A percentile compares a stretch with the other conserved stretches of the same genome.
These are phyloP conservation scores for Murraya paniculata DNA, from an alignment of 345 rosid species.

Conservation along the genomic window DNA sequence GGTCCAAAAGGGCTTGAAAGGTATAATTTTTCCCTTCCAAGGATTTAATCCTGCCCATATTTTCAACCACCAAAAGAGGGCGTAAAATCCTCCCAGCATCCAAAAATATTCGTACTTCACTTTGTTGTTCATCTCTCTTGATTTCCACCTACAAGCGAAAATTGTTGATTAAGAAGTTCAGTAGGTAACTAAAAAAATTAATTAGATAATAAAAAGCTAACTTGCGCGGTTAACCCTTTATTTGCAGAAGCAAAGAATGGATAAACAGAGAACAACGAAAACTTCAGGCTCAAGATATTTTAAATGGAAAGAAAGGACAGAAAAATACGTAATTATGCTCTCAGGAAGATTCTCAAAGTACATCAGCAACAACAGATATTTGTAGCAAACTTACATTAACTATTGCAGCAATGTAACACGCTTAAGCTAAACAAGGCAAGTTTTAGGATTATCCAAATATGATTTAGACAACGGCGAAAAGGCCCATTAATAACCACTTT, in stretches of 20 bases:
- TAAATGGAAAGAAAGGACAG: neutral
- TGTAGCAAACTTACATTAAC: neutral
- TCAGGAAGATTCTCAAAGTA: neutral
- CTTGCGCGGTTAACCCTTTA: neutral
- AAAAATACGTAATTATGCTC: neutral
- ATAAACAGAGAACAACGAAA: neutral
- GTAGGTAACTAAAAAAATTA: neutral
- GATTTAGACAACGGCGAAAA: neutral
- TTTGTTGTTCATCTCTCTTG: conserved; percentile 60
- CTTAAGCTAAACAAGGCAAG: neutral
- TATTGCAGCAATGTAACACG: neutral
- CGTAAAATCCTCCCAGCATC: conserved; percentile 91
- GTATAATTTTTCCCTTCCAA: conserved; percentile 46
- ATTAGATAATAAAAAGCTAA: neutral
- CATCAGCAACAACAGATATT: neutral
- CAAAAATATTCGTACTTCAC: conserved; percentile 74
- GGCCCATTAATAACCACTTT: neutral
- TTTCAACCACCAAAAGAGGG: conserved; percentile 80
- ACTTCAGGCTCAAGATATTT: neutral
- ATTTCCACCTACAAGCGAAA: conserved; percentile 66
- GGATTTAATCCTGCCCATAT: conserved; percentile 44
- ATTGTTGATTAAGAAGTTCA: neutral
- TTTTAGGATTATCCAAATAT: neutral
- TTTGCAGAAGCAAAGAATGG: neutral
- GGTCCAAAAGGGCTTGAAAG: conserved; percentile 60